Evolutionary conservation across 176 grass and related monocot species (phyloP), one percentile per base, ranked within the genome.

Genomic region (Musa schizocarpa): DNA sequence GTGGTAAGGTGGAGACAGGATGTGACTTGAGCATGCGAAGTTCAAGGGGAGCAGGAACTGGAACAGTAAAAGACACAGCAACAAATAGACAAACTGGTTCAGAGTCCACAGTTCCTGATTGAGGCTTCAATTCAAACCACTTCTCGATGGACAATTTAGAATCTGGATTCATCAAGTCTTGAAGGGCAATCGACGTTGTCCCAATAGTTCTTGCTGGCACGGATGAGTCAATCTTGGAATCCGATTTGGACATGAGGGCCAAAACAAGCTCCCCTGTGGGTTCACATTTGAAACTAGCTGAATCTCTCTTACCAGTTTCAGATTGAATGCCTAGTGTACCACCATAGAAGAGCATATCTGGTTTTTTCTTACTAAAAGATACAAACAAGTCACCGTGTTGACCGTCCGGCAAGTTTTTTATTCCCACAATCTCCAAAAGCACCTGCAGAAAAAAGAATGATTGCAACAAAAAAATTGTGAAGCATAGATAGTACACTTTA

Each of bases 361-460:
- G 65, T 81, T 87, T 82, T 84, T 82, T 89, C 80, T 99, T 99
- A 74, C 73, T 75, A 70, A 99, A 91, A 74, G 64, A 63, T 78
- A 93, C 81, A 83, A 83, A 89, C 20, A 91, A 77, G 69, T 58
- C 87, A 75, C 88, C 86, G 53, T 84, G 83, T 84, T 52, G 78
- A 86, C 83, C 34, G 54, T 79, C 62, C 76, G 86, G 82, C 27
- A 92, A 77, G 81, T 93, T 81, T 80, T 87, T 91, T 55, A 98
- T 82, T 19, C 85, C 95, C 64, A 98, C 86, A 87, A 91, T 89
- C 83, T 98, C 84, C 65, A 98, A 87, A 81, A 86, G 86, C 57
- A 98, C 80, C 95, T 98, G 84, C 14, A 82, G 69, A 76, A 9
- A 13, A 80, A 17, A 53, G 77, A 78, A 74, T 11, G 6, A 82